Base-by-base conservation (phyloP, 345 rosid genomes). In the Eucalyptus shirleyi region DNA sequence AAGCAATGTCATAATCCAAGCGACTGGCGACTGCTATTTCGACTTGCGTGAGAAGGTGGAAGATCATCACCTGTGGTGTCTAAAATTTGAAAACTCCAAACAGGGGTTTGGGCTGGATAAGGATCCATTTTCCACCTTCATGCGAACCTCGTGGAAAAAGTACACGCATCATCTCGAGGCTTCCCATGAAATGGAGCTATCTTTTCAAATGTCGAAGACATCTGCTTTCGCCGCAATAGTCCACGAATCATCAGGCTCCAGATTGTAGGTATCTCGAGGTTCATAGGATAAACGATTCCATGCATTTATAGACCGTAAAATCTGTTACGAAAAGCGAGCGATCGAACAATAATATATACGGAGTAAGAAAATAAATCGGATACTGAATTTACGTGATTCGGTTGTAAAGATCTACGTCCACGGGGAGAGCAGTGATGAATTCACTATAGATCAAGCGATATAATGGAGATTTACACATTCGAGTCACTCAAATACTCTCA, bases 391-490 rank as follows among this genome's bases (percentile, higher is more conserved):
- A 50, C 1, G 3, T 50, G 1, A 0, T 50, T 50, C 7, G 1
- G 0, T 50, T 1, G 18, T 50, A 15, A 50, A 50, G 7, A 50
- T 15, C 0, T 50, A 50, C 7, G 0, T 50, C 1, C 1, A 15
- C 7, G 7, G 18, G 3, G 1, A 50, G 7, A 50, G 18, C 18
- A 5, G 0, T 17, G 3, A 15, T 0, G 1, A 2, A 50, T 50
- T 50, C 17, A 50, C 18, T 50, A 50, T 50, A 50, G 0, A 50
- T 50, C 18, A 50, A 50, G 18, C 6, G 51, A 50, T 50, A 50
- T 1, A 5, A 50, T 5, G 51, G 1, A 50, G 1, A 50, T 50
- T 14, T 50, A 50, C 1, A 50, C 6, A 5, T 6, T 50, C 16
- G 18, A 15, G 7, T 50, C 18, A 50, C 51, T 50, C 3, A 50